Conservation (phyloP, 148 eudicot genomes). For the Rhododendron williamsianum region DNA sequence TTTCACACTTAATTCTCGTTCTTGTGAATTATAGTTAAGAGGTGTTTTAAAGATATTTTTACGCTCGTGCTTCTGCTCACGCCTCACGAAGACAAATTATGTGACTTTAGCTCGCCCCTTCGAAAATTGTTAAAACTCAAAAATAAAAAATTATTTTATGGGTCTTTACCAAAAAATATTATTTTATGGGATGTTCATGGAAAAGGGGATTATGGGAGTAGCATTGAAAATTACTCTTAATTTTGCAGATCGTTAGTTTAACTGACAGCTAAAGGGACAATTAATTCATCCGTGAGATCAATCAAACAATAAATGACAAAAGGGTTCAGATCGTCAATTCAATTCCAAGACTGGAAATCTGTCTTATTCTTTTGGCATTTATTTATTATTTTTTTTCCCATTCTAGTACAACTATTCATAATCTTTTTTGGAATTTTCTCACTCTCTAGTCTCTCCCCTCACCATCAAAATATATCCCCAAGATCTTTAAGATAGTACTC, state of each 20-base stretch:
- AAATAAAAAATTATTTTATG: too few relatives aligned
- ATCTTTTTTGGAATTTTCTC: background rate
- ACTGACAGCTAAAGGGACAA: background rate
- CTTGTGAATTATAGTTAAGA: too few relatives aligned
- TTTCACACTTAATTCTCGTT: too few relatives aligned
- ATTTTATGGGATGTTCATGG: too few relatives aligned
- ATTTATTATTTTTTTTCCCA: background rate
- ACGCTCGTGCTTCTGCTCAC: too few relatives aligned
- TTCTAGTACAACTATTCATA: background rate
- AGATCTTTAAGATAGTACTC: too few relatives aligned
- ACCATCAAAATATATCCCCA: background rate
- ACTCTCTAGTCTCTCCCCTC: background rate
- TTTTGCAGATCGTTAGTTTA: background rate
- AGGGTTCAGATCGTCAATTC: background rate
- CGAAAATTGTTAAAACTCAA: too few relatives aligned
- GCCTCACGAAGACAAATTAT: too few relatives aligned
- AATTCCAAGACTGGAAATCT: background rate
- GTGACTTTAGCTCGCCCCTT: background rate
- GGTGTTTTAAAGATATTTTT: too few relatives aligned
- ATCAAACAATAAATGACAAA: background rate
- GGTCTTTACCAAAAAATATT: too few relatives aligned
- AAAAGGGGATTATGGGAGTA: background rate
- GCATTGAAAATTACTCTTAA: too few relatives aligned
- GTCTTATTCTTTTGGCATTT: background rate
- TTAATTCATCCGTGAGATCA: too few relatives aligned